Evolutionary conservation across 441 rosid genomes (phyloP), one percentile per base, ranked within the genome.

Genomic region (Jatropha multifida): DNA sequence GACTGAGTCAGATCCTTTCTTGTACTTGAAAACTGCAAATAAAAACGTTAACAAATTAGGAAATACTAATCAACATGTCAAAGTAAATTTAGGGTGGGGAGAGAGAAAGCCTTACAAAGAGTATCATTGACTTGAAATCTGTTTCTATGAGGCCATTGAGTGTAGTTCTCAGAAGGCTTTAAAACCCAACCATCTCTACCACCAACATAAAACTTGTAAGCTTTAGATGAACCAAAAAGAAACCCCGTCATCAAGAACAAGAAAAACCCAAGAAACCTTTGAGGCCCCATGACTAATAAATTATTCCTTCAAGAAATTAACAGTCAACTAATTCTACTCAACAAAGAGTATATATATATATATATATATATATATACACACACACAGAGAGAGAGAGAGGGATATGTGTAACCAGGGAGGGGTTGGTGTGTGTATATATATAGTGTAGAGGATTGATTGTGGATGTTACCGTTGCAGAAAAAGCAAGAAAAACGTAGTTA

Each of bases 61-160:
- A 20, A 32, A 62, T 7, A 62, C n/a, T 5, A 7, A 15, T 44
- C 10, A 44, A 44, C 7, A 0, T 44, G 6, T 32, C 32, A 32
- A 26, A 54, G 10, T 44, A 44, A 44, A 4, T 55, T 55, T 55
- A 4, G n/a, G 13, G 2, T 13, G 0, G 20, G 58, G 8, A 56
- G 54, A 9, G 27, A 72, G 8, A 52, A 59, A 9, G 27, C 70
- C 85, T 77, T 86, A 90, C 97, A 38, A 71, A 92, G 90, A 71
- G 91, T 91, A 76, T 92, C 97, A 69, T 93, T 92, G 72, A 91
- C 88, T 85, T 86, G 94, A 76, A 93, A 94, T 79, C 98, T 81
- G 74, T 82, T 86, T 59, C 94, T 85, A 18, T 84, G 91, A 66
- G 97, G 91, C 97, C 99, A 91, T 56, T 86, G 92, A 78, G 84